Evolutionary conservation across 1,139 yeast species (phyloP).

Genomic region (Pichia sorboxylosa): DNA sequence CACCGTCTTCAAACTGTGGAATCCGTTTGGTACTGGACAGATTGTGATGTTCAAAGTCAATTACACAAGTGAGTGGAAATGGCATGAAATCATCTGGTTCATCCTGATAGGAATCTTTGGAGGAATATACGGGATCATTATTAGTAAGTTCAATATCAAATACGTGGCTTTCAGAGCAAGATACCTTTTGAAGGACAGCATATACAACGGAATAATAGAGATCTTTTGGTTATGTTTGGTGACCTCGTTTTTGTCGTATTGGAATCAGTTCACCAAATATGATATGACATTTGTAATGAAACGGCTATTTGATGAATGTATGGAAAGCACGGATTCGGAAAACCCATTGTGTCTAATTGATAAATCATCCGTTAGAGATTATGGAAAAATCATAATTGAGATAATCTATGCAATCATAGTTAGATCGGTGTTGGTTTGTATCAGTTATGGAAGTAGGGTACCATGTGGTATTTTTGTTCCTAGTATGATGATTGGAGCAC

Average conservation of each 20-base stretch:
- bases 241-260: conserved; percentile 72
- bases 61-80: conserved; percentile 79
- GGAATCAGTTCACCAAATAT: conserved; percentile 63
- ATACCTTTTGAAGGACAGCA: conserved; percentile 33
- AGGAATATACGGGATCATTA: conserved; percentile 76
- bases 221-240: conserved; percentile 54
- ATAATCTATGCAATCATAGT: conserved; percentile 62
- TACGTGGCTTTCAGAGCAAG: conserved; percentile 71
- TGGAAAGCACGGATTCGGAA: background rate
- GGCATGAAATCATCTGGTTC: conserved; percentile 74
- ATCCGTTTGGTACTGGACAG: conserved; percentile 92
- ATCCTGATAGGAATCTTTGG: conserved; percentile 79
- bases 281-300: conserved; percentile 98
- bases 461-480: conserved; percentile 97
- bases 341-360: conserved; percentile 31
- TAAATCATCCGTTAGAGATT: background rate
- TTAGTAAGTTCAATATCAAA: conserved; percentile 67
- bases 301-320: conserved; percentile 77
- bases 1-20: conserved; percentile 58
- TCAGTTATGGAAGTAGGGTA: conserved; percentile 84
- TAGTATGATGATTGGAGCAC: conserved; percentile 93
- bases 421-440: conserved; percentile 58
- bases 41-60: conserved; percentile 82
- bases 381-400: conserved; percentile 28
- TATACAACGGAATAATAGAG: conserved; percentile 37